Percentiles rank a stretch among this genome's conserved stretches.
Evolutionary conservation across 495 filamentous ascomycete species (phyloP).

Genomic region (Penicillium simplicissimum): DNA sequence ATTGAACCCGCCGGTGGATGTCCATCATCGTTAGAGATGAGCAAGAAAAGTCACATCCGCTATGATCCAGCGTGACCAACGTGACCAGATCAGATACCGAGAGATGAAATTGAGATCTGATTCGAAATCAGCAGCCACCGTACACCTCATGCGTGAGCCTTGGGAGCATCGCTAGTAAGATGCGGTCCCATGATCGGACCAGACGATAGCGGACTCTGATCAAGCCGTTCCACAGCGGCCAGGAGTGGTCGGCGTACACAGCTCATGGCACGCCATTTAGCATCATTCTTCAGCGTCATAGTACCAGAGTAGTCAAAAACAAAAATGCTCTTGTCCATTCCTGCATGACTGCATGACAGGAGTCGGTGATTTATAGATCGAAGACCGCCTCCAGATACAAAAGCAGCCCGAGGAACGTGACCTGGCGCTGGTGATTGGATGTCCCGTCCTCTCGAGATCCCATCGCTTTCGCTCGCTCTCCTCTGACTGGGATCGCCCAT

Average conservation of each 20-base stretch:
- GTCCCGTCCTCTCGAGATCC: constrained; percentile 21
- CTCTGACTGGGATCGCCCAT: not conserved
- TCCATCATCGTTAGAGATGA: not conserved
- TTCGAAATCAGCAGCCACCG: not conserved
- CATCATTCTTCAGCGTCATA: not conserved
- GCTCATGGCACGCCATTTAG: not conserved
- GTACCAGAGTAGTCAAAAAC: not conserved
- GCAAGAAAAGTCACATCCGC: not conserved
- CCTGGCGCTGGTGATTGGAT: constrained; percentile 33
- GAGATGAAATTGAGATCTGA: not conserved
- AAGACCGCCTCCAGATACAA: not conserved
- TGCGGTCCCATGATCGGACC: constrained; percentile 24
- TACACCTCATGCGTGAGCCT: not conserved
- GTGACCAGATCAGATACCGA: not conserved
- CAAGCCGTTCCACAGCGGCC: constrained; percentile 6
- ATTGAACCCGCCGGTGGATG: not conserved
- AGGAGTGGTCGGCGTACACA: not conserved
- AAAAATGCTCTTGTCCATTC: not conserved
- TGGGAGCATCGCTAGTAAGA: not conserved
- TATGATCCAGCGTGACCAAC: not conserved
- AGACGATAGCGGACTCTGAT: constrained; percentile 25
- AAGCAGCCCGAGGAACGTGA: constrained; percentile 26
- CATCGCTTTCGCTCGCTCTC: constrained; percentile 10
- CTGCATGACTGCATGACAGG: no score
- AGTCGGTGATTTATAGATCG: not conserved